Base-by-base conservation (phyloP, 2,329 filamentous ascomycete species). In the Beauveria sp. region DNA sequence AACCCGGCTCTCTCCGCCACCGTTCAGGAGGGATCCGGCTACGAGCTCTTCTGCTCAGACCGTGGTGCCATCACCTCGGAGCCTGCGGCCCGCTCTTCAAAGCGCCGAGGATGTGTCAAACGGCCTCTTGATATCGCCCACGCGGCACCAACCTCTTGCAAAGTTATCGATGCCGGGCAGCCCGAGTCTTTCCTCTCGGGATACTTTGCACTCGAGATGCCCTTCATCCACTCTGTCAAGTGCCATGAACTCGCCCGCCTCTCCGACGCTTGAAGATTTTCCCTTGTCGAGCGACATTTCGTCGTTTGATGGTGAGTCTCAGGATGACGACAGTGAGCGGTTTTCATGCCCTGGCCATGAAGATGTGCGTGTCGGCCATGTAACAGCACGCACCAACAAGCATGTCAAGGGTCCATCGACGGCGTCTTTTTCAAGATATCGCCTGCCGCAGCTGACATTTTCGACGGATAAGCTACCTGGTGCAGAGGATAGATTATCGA, bases 1-100 rank as follows among this genome's bases (percentile, higher is more conserved):
- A 6, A 61, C 59, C 4, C 49, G 59, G 24, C 59, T 61, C 24
- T 61, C 59, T 14, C 59, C 59, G 3, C 59, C 59, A 7, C 59
- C 59, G 5, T 61, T 61, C 8, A 54, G 34, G 6, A 46, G 59
- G 31, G 50, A 22, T 26, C 26, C 22, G 12, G 42, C 42, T 0
- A 61, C 42, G 16, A 55, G 59, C 24, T 61, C 59, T 26, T 54
- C 50, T 10, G 50, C 59, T 1, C 50, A 54, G 5, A 61, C 59
- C 8, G 59, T 61, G 28, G 43, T 61, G 22, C 42, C 50, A 5
- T 54, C 50, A 18, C 31, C 59, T 22, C 42, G 22, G 10, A 43
- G 43, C 26, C 40, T 24, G 10, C 49, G n/a, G 7, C 22, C 22
- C 10, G 28, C 57, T 7, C n/a, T 53, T 14, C 46, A 42, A 22